Conservation (phyloP, 768 basidiomycete genomes). For the Leucosporidium yakuticum region DNA sequence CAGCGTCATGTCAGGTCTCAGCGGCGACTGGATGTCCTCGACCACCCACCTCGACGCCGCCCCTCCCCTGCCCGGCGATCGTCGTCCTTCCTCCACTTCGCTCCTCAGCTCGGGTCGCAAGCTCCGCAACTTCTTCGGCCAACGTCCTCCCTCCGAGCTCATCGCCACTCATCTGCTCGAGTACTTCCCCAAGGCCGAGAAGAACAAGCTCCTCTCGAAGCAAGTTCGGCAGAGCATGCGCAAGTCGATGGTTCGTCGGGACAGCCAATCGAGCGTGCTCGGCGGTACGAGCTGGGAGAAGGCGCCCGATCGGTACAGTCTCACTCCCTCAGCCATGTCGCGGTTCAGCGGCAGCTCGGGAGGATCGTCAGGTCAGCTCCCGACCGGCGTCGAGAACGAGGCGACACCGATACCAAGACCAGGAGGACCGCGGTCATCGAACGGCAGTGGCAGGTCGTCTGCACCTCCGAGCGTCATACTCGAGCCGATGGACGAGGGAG, state of each 20-base stretch:
- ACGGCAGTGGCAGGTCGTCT: constrained; percentile 11
- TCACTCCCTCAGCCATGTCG: not conserved
- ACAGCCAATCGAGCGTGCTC: not conserved
- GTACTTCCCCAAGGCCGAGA: constrained; percentile 91
- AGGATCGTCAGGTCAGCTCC: constrained; percentile 16
- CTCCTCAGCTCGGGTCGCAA: constrained; percentile 45
- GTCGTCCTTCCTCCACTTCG: not conserved
- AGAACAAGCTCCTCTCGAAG: constrained; percentile 71
- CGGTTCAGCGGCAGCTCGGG: constrained; percentile 36
- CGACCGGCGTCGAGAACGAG: too few species aligned
- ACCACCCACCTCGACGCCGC: not conserved
- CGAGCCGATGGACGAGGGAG: constrained; percentile 30
- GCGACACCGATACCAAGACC: not conserved
- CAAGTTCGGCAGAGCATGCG: constrained; percentile 84
- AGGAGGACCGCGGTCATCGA: not conserved
- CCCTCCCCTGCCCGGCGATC: not conserved
- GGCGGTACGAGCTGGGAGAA: constrained; percentile 37
- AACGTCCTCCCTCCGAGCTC: constrained; percentile 92
- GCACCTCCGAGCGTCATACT: constrained; percentile 14
- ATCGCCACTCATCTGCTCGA: constrained; percentile 90
- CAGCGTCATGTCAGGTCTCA: constrained; percentile 87
- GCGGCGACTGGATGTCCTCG: constrained; percentile 41
- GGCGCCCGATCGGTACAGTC: not conserved
- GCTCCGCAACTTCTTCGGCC: constrained; percentile 92
- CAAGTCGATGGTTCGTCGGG: constrained; percentile 35